phyloP scores from a whole-genome alignment of 2,329 filamentous ascomycete species.

The Penicillium psychrosexuale region DNA sequence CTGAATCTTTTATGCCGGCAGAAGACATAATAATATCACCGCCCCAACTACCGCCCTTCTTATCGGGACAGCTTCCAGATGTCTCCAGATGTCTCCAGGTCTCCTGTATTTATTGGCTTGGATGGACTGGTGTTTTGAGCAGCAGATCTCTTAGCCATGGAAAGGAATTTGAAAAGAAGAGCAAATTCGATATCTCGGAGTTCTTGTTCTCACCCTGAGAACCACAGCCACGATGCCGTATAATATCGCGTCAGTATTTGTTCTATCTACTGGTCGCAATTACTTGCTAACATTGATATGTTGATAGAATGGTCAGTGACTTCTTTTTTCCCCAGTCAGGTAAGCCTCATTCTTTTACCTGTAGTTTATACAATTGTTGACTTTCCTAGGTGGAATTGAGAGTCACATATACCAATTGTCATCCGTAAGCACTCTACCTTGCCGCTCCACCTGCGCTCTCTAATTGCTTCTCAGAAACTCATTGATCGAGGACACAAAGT shows the following conservation, averaged over 20 bases:
- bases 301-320: constrained; percentile 83
- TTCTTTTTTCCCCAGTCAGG: constrained; percentile 98
- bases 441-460: constrained; percentile 3
- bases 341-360: constrained; percentile 26
- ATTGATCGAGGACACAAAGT: constrained; percentile 98
- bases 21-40: constrained; percentile 8
- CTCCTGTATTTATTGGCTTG: not conserved
- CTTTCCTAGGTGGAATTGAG: constrained; percentile 70
- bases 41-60: not conserved
- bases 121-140: constrained; percentile 2
- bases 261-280: constrained; percentile 5
- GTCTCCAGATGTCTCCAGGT: not conserved
- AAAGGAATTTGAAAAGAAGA: constrained; percentile 1
- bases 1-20: constrained; percentile 25
- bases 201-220: constrained; percentile 20
- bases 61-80: constrained; percentile 12
- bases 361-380: constrained; percentile 11
- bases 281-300: constrained; percentile 25
- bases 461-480: constrained; percentile 61
- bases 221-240: constrained; percentile 56
- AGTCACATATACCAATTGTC: constrained; percentile 98
- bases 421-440: constrained; percentile 49
- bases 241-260: constrained; percentile 61
- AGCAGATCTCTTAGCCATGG: constrained; percentile 22
- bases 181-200: constrained; percentile 7